Evolutionary conservation across 768 basidiomycete genomes (phyloP), one percentile per base, ranked within the genome.

Genomic region (Candolleomyces aberdarensis): DNA sequence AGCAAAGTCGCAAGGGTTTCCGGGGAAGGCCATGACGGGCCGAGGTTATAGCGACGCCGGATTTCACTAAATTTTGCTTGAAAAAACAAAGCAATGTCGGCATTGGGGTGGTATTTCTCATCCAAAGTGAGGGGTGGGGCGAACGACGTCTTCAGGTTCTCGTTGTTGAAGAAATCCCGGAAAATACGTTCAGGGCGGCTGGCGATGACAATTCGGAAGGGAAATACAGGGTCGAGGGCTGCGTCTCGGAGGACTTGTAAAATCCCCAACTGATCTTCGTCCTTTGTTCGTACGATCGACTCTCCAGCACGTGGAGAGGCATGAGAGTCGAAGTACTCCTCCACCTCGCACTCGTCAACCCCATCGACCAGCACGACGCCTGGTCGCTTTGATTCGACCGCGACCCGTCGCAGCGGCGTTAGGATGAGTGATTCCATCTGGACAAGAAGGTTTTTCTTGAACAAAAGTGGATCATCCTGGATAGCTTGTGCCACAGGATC

Each of bases 351-450:
- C 22, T 62, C 63, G 32, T 64, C 63, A 4, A 64, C n/a, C 13
- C 63, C 63, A 43, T 64, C 63, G 36, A 62, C 55, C 13, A 64
- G 41, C 26, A 59, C 41, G 49, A 50, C 49, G n/a, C 22, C 51
- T 14, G 48, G 48, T 31, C 10, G 26, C 3, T 26, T 31, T 6
- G 15, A 36, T 5, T 32, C 17, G 31, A 13, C 48, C 14, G 6
- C 14, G 13, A 17, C 26, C 19, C 8, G 13, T 53, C 32, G 26
- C 13, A 53, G 17, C 5, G 52, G 52, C 31, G 29, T 15, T 14
- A 59, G 49, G 36, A 59, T 19, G 36, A 59, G 48, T 14, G 17
- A 26, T 4, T n/a, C 20, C 10, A 59, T 9, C 49, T 59, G 58
- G 11, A 31, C 47, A 10, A 19, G 6, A 11, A 52, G 9, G 31